These are phyloP conservation scores for Seminavis robusta DNA, from an alignment of 108 stramenopile species.

Conservation along the genomic window DNA sequence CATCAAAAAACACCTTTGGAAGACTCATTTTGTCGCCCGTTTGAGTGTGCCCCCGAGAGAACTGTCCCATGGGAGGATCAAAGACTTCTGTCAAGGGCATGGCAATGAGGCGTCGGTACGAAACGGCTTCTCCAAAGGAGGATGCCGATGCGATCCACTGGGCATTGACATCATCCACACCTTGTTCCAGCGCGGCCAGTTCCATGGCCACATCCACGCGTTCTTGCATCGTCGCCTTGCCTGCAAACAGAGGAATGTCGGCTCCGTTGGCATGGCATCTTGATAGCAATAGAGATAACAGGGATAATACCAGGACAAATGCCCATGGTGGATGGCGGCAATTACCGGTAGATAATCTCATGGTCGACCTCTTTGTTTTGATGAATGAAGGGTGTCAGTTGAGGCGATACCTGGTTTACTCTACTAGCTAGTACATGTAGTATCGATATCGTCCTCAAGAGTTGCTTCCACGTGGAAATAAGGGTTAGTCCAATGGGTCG, in stretches of 20 bases:
- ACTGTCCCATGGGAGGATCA: constrained; percentile 83
- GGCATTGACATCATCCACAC: constrained; percentile 85
- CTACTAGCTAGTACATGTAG: too few relatives aligned
- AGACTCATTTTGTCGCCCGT: constrained; percentile 87
- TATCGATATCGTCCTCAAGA: too few relatives aligned
- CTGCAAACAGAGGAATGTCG: background rate
- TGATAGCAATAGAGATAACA: background rate
- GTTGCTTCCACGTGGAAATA: too few relatives aligned
- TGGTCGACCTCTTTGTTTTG: too few relatives aligned
- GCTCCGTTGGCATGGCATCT: background rate
- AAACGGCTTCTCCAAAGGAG: constrained; percentile 21
- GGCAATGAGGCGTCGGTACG: constrained; percentile 60
- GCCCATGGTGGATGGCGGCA: too few relatives aligned
- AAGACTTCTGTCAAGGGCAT: constrained; percentile 78
- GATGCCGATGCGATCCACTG: constrained; percentile 59
- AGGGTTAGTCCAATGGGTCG: too few relatives aligned
- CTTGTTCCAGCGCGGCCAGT: constrained; percentile 66
- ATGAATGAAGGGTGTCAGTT: too few relatives aligned
- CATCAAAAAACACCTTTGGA: constrained; percentile 63
- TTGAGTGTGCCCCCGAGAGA: constrained; percentile 79
- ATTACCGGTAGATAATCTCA: too few relatives aligned
- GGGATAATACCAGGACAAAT: too few relatives aligned
- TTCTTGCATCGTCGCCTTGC: background rate
- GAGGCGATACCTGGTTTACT: too few relatives aligned
- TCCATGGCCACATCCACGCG: constrained; percentile 3